Evolutionary conservation across 2,329 filamentous ascomycete genomes (phyloP).

Genomic region (Calonectria ilicicola): DNA sequence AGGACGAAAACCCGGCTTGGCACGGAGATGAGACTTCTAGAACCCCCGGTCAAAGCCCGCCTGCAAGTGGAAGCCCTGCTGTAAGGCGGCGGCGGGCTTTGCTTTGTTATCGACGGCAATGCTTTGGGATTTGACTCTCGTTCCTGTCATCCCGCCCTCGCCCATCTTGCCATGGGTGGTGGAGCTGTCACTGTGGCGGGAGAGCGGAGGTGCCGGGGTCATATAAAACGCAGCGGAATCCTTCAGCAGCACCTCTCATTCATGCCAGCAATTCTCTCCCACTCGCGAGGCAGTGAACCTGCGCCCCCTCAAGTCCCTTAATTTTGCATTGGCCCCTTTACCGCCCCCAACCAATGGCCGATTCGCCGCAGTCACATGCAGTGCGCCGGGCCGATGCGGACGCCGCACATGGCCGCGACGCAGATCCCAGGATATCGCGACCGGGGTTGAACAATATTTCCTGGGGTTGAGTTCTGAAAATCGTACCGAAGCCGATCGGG

Average conservation of each 20-base stretch:
- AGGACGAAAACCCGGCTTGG: background rate
- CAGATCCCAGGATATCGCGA: background rate
- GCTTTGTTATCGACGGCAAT: background rate
- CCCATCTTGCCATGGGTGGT: background rate
- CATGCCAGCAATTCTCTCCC: background rate
- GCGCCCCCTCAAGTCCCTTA: background rate
- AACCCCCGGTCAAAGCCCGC: background rate
- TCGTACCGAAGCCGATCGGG: slow-evolving; percentile 1
- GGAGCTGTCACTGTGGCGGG: background rate
- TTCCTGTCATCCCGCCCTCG: background rate
- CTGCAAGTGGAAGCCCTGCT: background rate
- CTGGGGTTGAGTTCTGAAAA: background rate
- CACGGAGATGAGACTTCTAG: slow-evolving; percentile 4
- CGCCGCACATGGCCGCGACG: background rate
- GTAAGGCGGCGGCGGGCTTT: background rate
- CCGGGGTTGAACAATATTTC: background rate
- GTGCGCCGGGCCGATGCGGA: background rate
- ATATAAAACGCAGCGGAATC: background rate
- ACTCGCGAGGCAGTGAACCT: background rate
- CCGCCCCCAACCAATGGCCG: background rate
- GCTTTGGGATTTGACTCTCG: background rate
- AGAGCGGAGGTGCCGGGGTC: background rate
- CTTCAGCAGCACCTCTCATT: background rate
- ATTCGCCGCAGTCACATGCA: background rate
- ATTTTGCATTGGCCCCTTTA: background rate